Evolutionary conservation across 352 stramenopile species (phyloP).

Genomic region (Phytophthora podocarpi): DNA sequence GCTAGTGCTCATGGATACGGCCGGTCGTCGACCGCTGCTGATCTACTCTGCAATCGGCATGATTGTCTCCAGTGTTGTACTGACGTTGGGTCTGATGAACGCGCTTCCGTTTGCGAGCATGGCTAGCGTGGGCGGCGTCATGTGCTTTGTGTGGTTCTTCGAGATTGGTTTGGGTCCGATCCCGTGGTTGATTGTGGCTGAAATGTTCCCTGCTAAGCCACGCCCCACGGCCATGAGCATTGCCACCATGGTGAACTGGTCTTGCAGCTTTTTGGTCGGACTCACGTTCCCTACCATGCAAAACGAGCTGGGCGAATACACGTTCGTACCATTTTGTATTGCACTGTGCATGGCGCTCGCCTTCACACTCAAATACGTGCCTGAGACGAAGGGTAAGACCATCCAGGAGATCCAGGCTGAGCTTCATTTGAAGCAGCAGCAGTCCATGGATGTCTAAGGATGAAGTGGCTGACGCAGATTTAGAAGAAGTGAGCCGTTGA

Average conservation of each 20-base stretch:
- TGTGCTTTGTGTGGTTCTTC: conserved; percentile 83
- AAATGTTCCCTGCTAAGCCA: conserved; percentile 96
- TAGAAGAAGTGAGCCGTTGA: conserved; percentile 12
- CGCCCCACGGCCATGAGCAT: conserved; percentile 91
- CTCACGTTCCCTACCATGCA: conserved; percentile 94
- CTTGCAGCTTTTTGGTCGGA: conserved; percentile 94
- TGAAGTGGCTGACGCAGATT: conserved; percentile 1
- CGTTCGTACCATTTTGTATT: conserved; percentile 90
- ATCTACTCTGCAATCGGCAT: conserved; percentile 76
- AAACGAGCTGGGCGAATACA: conserved; percentile 80
- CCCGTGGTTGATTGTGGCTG: conserved; percentile 96
- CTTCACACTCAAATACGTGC: conserved; percentile 87
- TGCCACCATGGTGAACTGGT: conserved; percentile 95
- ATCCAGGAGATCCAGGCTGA: conserved; percentile 74
- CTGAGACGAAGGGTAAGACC: conserved; percentile 91
- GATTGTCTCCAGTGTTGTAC: conserved; percentile 68
- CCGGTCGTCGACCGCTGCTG: conserved; percentile 63
- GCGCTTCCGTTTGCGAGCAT: conserved; percentile 67
- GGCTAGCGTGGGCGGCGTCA: conserved; percentile 63
- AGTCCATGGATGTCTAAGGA: conserved; percentile 34
- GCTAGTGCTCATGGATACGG: conserved; percentile 79
- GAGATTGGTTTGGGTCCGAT: conserved; percentile 89
- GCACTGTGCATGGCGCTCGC: conserved; percentile 76
- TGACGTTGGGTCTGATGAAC: conserved; percentile 73
- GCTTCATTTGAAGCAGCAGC: conserved; percentile 39